Evolutionary conservation across 2,329 filamentous ascomycete species (phyloP).

Genomic region (Xylariomycetidae sp.): DNA sequence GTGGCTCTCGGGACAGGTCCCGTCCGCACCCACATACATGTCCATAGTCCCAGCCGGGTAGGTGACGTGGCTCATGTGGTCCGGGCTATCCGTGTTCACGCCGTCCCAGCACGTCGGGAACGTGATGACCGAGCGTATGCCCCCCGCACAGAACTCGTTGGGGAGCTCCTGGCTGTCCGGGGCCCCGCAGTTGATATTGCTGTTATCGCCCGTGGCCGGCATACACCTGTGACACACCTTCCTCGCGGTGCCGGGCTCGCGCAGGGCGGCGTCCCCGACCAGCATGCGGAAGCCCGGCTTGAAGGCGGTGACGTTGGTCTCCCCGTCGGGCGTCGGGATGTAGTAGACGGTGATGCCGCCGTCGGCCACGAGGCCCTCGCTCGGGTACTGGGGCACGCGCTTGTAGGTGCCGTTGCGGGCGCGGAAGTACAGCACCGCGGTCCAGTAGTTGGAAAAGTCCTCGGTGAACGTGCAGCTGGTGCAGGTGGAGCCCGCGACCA

Average conservation of each 20-base stretch:
- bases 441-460: slow-evolving; percentile 27
- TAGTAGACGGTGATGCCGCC: slow-evolving; percentile 29
- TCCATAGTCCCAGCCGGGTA: slow-evolving; percentile 16
- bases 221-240: background rate
- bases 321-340: slow-evolving; percentile 21
- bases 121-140: slow-evolving; percentile 3
- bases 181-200: background rate
- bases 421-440: slow-evolving; percentile 20
- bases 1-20: slow-evolving; percentile 15
- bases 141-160: background rate
- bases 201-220: background rate
- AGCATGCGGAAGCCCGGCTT: slow-evolving; percentile 41
- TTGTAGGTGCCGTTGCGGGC: slow-evolving; percentile 25
- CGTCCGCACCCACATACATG: slow-evolving; percentile 8
- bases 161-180: background rate
- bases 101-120: slow-evolving; percentile 21
- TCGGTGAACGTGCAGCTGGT: slow-evolving; percentile 23
- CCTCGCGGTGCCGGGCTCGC: slow-evolving; percentile 18
- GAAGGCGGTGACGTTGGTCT: slow-evolving; percentile 36
- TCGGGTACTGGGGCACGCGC: slow-evolving; percentile 22
- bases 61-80: slow-evolving; percentile 18
- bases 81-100: slow-evolving; percentile 15
- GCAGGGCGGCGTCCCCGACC: slow-evolving; percentile 31
- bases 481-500: slow-evolving; percentile 18
- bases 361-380: slow-evolving; percentile 20